Percentiles rank a stretch among this genome's conserved stretches.
These are phyloP conservation scores for Dovyalis caffra DNA, from an alignment of 345 rosid species.

Conservation along the genomic window DNA sequence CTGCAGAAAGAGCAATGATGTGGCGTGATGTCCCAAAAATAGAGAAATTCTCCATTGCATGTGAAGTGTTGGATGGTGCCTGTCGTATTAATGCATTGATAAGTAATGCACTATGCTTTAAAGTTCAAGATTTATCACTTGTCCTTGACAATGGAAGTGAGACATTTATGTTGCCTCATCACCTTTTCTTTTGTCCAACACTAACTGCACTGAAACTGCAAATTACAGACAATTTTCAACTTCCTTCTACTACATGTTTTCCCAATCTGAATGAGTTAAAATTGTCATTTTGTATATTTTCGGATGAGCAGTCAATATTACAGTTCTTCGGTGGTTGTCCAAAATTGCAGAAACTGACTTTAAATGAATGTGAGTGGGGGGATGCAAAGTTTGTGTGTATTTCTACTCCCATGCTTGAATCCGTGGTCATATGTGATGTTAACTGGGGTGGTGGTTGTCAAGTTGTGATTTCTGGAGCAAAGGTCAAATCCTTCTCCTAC, in stretches of 20 bases:
- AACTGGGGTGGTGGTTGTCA: background rate
- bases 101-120: background rate
- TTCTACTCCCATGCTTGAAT: constrained; percentile 5
- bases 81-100: constrained; percentile 6
- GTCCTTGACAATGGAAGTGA: background rate
- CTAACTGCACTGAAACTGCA: background rate
- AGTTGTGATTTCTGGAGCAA: background rate
- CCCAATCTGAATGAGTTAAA: constrained; percentile 12
- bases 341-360: background rate
- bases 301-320: background rate
- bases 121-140: background rate
- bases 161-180: background rate
- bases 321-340: background rate
- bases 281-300: background rate
- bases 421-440: background rate
- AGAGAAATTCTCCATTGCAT: background rate
- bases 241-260: constrained; percentile 9
- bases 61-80: background rate
- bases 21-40: background rate
- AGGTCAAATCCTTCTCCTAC: background rate
- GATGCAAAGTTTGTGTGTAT: background rate
- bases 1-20: constrained; percentile 12
- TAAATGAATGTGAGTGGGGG: background rate
- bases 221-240: background rate
- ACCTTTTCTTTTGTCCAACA: background rate